Conservation (phyloP, 352 stramenopile genomes). For the Globisporangium sylvaticum region DNA sequence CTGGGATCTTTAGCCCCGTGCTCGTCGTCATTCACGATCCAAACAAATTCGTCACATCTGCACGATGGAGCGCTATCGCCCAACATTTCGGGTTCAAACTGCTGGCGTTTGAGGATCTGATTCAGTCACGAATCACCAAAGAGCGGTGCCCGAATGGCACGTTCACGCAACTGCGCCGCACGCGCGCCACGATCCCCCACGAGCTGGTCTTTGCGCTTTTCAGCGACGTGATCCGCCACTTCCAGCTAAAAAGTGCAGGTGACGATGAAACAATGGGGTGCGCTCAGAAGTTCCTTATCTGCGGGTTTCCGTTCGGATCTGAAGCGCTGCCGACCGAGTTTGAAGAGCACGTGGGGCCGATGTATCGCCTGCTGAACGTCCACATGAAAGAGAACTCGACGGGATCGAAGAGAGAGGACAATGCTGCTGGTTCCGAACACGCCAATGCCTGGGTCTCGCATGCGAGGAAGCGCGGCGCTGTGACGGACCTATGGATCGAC, state of each 20-base stretch:
- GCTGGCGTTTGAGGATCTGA: conserved; percentile 24
- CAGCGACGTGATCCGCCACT: conserved; percentile 1
- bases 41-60: conserved; percentile 5
- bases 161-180: conserved; percentile 28
- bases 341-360: conserved; percentile 24
- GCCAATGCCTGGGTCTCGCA: conserved; percentile 2
- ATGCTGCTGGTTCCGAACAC: too few species aligned
- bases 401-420: background rate
- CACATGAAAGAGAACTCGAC: background rate
- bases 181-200: conserved; percentile 20
- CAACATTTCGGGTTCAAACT: conserved; percentile 24
- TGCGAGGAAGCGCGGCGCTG: background rate
- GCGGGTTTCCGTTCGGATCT: conserved; percentile 34
- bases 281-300: conserved; percentile 38
- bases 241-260: background rate
- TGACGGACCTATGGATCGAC: background rate
- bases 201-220: conserved; percentile 27
- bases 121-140: conserved; percentile 12
- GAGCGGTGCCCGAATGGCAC: conserved; percentile 23
- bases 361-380: conserved; percentile 17
- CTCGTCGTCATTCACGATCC: conserved; percentile 30
- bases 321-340: conserved; percentile 23
- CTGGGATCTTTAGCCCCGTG: conserved; percentile 26
- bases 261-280: background rate
- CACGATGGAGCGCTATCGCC: conserved; percentile 9